Percentiles rank a stretch among this genome's conserved stretches.
Evolutionary conservation across 345 rosid species (phyloP).

Genomic region (Clausena lansium): DNA sequence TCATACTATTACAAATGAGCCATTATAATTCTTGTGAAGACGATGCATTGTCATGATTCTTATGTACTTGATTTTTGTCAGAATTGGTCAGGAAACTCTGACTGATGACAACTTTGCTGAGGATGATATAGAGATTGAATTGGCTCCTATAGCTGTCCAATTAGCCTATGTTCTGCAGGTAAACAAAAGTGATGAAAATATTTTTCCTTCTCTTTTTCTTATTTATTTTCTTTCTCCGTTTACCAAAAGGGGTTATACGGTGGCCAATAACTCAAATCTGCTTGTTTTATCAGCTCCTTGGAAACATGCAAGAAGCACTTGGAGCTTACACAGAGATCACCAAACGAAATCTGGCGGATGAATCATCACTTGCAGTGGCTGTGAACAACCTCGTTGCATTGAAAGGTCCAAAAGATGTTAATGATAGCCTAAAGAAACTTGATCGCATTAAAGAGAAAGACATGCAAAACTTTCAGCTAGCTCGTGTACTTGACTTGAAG

Average conservation of each 20-base stretch:
- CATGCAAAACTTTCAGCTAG: constrained; percentile 58
- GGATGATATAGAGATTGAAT: constrained; percentile 82
- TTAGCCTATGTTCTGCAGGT: constrained; percentile 93
- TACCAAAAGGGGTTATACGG: background rate
- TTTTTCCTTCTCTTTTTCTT: background rate
- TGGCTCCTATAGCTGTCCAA: constrained; percentile 85
- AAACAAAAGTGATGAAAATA: background rate
- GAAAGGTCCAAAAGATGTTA: constrained; percentile 80
- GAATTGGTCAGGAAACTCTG: constrained; percentile 90
- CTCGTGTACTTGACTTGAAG: constrained; percentile 61
- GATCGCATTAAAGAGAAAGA: constrained; percentile 79
- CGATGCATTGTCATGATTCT: background rate
- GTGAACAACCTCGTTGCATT: constrained; percentile 72
- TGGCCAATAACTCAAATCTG: constrained; percentile 23
- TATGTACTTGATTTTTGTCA: constrained; percentile 25
- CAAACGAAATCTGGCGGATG: constrained; percentile 70
- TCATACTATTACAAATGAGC: background rate
- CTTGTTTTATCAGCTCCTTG: constrained; percentile 62
- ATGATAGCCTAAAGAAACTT: constrained; percentile 81
- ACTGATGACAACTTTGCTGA: constrained; percentile 74
- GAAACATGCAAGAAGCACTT: constrained; percentile 59
- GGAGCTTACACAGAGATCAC: constrained; percentile 61
- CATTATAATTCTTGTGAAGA: background rate
- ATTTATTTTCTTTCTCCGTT: background rate
- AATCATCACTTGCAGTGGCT: constrained; percentile 82